phyloP scores from a whole-genome alignment of 768 basidiomycete species.

The Auricularia heimuer region DNA sequence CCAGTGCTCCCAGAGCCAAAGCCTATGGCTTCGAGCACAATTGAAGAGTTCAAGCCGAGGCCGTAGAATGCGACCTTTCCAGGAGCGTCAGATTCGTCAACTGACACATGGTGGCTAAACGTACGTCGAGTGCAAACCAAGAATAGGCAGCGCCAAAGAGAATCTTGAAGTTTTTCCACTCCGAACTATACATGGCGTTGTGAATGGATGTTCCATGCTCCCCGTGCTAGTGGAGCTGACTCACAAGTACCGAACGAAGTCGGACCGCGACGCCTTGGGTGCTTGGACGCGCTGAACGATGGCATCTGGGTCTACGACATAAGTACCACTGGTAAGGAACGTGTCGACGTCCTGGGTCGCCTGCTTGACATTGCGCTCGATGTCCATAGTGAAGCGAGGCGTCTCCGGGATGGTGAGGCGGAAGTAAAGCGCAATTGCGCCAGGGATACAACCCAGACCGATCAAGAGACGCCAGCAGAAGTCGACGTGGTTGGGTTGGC shows the following conservation, averaged over 20 bases:
- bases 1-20: constrained; percentile 14
- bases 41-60: constrained; percentile 72
- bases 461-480: constrained; percentile 81
- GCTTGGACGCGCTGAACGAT: constrained; percentile 50
- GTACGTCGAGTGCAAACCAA: constrained; percentile 81
- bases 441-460: constrained; percentile 80
- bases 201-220: not conserved
- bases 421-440: constrained; percentile 76
- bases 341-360: constrained; percentile 64
- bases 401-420: constrained; percentile 89
- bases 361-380: constrained; percentile 73
- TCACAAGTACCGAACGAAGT: constrained; percentile 37
- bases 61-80: constrained; percentile 77
- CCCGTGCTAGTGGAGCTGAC: constrained; percentile 19
- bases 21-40: constrained; percentile 45
- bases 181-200: constrained; percentile 30
- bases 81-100: not conserved
- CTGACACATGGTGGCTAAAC: constrained; percentile 16
- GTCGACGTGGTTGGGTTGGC: constrained; percentile 46
- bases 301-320: constrained; percentile 44
- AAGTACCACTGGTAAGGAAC: constrained; percentile 44
- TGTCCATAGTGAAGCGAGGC: constrained; percentile 86
- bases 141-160: constrained; percentile 70
- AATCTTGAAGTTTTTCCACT: constrained; percentile 68
- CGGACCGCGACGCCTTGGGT: constrained; percentile 56